Base-by-base conservation (phyloP, 106 monocot genomes). In the Allium sativum region DNA sequence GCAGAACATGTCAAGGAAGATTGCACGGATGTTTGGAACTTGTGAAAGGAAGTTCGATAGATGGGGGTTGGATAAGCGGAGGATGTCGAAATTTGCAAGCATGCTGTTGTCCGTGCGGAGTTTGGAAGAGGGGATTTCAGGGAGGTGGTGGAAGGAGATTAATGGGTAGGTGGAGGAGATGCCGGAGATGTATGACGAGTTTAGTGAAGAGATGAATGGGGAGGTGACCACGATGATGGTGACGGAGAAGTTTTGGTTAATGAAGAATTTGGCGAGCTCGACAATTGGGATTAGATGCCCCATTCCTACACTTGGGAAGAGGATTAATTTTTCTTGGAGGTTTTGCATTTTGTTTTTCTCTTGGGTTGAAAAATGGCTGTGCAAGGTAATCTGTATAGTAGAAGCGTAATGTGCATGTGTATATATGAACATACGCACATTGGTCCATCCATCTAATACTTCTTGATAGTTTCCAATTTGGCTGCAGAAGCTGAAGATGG, bases 201-300 rank as follows among this genome's bases (percentile, higher is more conserved):
- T 64, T 44, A 20, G n/a, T 53, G 52, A 45, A 16, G 61, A 51
- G 51, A 19, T 22, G 60, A 60, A 52, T 44, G 22, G 52, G 67
- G 66, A 13, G 9, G 43, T 20, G 15, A 68, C 67, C 22, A 68
- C 53, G 62, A 68, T 5, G 56, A 74, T 18, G 67, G 61, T 52
- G 61, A 74, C 74, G 48, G 53, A 12, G 54, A 74, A 45, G 68
- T 18, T 21, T 57, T 65, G 58, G 65, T 6, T 9, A 43, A 52
- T 47, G 50, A 76, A 40, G 64, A 76, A 51, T 70, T 76, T 70
- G 52, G 31, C 69, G 56, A 76, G 70, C 57, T 76, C 76, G 10
- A 76, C 13, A 22, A 70, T 70, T 48, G 76, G 42, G 52, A 65
- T 62, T 12, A 76, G 58, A 62, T 76, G 76, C 18, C 76, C 76